Percentiles rank a stretch among this genome's conserved stretches.
Conservation (phyloP, 768 basidiomycete species). For the Psilocybe subaeruginosa region DNA sequence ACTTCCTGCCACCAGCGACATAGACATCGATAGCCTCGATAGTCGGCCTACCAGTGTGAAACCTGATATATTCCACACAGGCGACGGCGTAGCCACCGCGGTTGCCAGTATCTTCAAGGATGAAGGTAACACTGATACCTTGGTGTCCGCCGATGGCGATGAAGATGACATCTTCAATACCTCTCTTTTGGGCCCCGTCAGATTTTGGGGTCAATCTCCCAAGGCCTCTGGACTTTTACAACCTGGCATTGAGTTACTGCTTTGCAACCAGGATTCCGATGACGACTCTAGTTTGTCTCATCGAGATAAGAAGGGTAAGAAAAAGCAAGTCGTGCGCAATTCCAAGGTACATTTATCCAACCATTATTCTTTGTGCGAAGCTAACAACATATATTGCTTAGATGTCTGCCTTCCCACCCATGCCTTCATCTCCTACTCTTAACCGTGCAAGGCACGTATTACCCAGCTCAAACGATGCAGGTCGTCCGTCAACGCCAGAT, state of each 20-base stretch:
- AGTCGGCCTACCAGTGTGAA: conserved; percentile 16
- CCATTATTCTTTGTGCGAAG: neutral
- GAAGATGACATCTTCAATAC: conserved; percentile 38
- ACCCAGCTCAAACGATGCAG: conserved; percentile 19
- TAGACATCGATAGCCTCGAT: conserved; percentile 32
- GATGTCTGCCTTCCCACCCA: conserved; percentile 43
- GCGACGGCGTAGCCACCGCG: neutral
- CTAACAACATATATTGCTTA: conserved; percentile 6
- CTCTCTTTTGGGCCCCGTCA: conserved; percentile 43
- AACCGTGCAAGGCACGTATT: conserved; percentile 28
- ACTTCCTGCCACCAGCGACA: conserved; percentile 40
- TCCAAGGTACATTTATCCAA: conserved; percentile 25
- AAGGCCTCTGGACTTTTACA: conserved; percentile 32
- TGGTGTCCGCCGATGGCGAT: conserved; percentile 28
- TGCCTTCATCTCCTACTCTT: conserved; percentile 50
- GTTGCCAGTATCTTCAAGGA: conserved; percentile 10
- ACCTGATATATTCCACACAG: neutral
- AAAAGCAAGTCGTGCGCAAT: conserved; percentile 26
- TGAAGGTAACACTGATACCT: conserved; percentile 21
- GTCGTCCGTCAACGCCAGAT: conserved; percentile 31
- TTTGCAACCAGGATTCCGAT: conserved; percentile 29
- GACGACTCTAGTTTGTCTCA: conserved; percentile 32
- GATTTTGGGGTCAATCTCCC: conserved; percentile 44
- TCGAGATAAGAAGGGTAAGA: conserved; percentile 30
- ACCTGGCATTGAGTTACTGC: conserved; percentile 43